Evolutionary conservation across 2,329 filamentous ascomycete species (phyloP).

Genomic region (Periconia sp.): DNA sequence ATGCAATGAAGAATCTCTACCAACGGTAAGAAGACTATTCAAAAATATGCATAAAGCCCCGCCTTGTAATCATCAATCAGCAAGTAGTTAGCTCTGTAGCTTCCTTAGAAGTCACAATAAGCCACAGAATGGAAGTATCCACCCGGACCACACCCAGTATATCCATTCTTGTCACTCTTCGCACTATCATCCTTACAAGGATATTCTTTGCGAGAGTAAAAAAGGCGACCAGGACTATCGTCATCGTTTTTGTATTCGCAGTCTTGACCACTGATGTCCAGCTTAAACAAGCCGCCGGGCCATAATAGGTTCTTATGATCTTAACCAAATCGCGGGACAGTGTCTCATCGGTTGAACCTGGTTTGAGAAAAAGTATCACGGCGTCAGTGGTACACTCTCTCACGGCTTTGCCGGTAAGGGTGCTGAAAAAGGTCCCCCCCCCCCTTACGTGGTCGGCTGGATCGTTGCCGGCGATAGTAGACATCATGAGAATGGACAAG

Average conservation of each 20-base stretch:
- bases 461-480: conserved; percentile 8
- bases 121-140: too few relatives aligned
- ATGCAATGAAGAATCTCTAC: too few relatives aligned
- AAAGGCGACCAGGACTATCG: conserved; percentile 12
- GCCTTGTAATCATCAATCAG: too few relatives aligned
- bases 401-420: conserved; percentile 9
- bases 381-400: conserved; percentile 6
- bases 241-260: conserved; percentile 16
- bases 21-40: too few relatives aligned
- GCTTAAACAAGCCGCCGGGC: conserved; percentile 13
- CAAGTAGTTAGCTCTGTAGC: too few relatives aligned
- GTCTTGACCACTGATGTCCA: conserved; percentile 12
- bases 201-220: conserved; percentile 2
- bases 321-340: neutral
- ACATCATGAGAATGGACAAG: conserved; percentile 11
- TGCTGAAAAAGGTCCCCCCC: conserved; percentile 10
- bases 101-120: too few relatives aligned
- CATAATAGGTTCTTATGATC: conserved; percentile 11
- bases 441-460: conserved; percentile 1
- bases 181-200: too few relatives aligned
- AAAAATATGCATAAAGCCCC: too few relatives aligned
- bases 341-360: conserved; percentile 4
- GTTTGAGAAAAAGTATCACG: conserved; percentile 5
- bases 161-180: too few relatives aligned
- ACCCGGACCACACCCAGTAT: too few relatives aligned